Conservation (phyloP, 192 early-diverging fungal species). For the Piromyces sp. region DNA sequence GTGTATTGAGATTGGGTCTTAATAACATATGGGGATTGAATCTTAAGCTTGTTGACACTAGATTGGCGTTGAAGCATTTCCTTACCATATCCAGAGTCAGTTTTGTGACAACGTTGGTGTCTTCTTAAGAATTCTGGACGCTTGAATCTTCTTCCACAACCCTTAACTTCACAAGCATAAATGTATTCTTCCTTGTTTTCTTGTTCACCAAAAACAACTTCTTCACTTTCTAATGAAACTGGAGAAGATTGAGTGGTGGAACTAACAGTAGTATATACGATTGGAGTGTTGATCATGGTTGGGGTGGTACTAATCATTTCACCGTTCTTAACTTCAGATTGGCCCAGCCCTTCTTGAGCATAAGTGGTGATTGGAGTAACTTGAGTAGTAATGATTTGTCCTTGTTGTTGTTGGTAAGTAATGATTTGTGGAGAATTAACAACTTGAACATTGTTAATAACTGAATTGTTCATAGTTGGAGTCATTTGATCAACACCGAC, state of each 20-base stretch:
- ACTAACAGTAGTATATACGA: not conserved
- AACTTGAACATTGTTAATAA: not conserved
- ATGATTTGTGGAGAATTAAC: not conserved
- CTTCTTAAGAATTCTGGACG: not conserved
- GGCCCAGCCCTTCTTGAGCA: not conserved
- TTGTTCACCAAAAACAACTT: not conserved
- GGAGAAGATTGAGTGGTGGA: not conserved
- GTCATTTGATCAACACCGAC: not conserved
- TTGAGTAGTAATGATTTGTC: not conserved
- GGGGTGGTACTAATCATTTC: not conserved
- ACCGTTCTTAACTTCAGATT: not conserved
- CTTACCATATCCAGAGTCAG: not conserved
- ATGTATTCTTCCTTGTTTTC: not conserved
- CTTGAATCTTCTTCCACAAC: not conserved
- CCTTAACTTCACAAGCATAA: not conserved
- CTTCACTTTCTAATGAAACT: not conserved
- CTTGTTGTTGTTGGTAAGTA: no score
- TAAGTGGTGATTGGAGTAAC: not conserved
- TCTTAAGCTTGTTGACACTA: not conserved
- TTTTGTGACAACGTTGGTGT: not conserved
- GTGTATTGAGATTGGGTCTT: not conserved
- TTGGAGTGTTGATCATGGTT: not conserved
- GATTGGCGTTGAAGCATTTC: not conserved
- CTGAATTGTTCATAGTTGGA: not conserved
- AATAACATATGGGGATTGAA: not conserved